phyloP scores from a whole-genome alignment of 495 filamentous ascomycete genomes.

The Tuber calosporum region DNA sequence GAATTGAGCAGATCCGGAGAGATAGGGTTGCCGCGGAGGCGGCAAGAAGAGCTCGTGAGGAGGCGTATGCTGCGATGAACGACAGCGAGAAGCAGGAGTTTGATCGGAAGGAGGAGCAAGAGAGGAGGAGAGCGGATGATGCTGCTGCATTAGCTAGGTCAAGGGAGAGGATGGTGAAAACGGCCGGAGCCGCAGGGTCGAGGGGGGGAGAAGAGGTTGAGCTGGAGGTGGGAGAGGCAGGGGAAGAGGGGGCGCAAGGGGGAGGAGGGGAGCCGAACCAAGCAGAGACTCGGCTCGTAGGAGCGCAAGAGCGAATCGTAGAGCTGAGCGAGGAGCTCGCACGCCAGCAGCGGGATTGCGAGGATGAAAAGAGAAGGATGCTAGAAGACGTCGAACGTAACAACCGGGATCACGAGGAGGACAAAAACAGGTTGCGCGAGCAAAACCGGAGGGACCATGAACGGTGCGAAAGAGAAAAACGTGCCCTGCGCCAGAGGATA shows the following conservation, averaged over 20 bases:
- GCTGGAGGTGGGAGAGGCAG: not conserved
- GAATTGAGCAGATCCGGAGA: not conserved
- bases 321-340: not conserved
- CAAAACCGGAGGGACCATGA: not conserved
- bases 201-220: not conserved
- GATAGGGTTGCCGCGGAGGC: not conserved
- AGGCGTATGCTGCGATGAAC: not conserved
- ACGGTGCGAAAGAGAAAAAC: conserved; percentile 2
- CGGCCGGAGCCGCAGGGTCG: not conserved
- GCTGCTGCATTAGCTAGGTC: not conserved
- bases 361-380: not conserved
- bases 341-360: not conserved
- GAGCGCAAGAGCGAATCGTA: not conserved
- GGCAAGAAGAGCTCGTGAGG: not conserved
- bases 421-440: not conserved
- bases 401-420: not conserved
- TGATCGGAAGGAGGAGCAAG: not conserved
- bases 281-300: not conserved
- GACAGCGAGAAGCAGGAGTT: not conserved
- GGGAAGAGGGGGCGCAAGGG: not conserved
- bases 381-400: not conserved
- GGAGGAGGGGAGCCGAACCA: not conserved
- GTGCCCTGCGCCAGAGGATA: not conserved
- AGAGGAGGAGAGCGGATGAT: not conserved
- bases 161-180: not conserved